phyloP scores from a whole-genome alignment of 768 basidiomycete species.

The Tulasnella calospora region DNA sequence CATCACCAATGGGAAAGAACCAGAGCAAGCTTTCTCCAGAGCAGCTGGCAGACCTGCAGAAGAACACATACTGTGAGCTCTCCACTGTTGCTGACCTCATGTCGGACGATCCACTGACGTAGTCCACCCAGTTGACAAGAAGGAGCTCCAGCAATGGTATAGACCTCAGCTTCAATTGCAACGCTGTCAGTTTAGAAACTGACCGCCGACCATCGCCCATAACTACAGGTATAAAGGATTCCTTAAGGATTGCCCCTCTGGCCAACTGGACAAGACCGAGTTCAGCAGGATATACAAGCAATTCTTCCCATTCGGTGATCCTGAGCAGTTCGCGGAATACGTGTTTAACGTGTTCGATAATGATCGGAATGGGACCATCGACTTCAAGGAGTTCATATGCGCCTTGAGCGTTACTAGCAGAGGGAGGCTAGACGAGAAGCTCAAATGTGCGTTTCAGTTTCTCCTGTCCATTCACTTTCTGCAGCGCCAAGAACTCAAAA shows the following conservation, averaged over 20 bases:
- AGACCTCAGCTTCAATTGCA: neutral
- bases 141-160: conserved; percentile 92
- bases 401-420: conserved; percentile 93
- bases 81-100: conserved; percentile 22
- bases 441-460: conserved; percentile 67
- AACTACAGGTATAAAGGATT: conserved; percentile 92
- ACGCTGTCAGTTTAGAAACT: conserved; percentile 4
- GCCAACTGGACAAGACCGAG: conserved; percentile 90
- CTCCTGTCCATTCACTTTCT: neutral
- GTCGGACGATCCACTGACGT: conserved; percentile 23
- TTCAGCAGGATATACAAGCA: conserved; percentile 98
- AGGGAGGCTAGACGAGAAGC: conserved; percentile 92
- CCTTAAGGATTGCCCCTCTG: conserved; percentile 96
- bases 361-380: conserved; percentile 94
- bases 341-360: conserved; percentile 98
- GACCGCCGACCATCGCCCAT: conserved; percentile 25
- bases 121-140: conserved; percentile 72
- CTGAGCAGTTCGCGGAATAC: conserved; percentile 92
- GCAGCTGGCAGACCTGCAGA: conserved; percentile 90
- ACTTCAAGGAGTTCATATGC: conserved; percentile 99
- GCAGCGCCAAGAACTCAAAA: neutral
- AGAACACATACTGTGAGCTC: conserved; percentile 92
- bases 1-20: conserved; percentile 83
- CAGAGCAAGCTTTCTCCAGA: conserved; percentile 93
- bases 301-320: conserved; percentile 99